Evolutionary conservation across 129 eudicot genomes (phyloP), one percentile per base, ranked within the genome.

Genomic region (Tagetes patula): DNA sequence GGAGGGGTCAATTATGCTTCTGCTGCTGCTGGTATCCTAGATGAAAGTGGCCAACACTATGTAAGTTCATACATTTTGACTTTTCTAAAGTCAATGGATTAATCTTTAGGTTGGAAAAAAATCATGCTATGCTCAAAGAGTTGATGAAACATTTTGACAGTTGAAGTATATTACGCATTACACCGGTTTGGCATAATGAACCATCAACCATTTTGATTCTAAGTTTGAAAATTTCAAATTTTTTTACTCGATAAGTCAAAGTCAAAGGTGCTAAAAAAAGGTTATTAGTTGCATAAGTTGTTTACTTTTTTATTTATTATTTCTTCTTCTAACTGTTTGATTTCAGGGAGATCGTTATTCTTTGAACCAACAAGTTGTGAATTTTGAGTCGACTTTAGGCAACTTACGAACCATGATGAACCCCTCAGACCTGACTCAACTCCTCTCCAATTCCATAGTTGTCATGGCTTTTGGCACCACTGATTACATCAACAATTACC

Each of bases 401-500:
- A 87, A 90, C 20, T 74, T 95, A 27, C 78, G 96, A 72, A 55
- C 39, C 45, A 79, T 85, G 87, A 83, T 88, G 91, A 67, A 81
- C 63, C 83, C 79, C 0, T 68, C 3, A 0, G 71, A 83, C 82
- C 77, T 95, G 20, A 83, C 68, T 60, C 76, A 61, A 4, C 78
- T 81, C 65, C 86, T 95, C 2, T 55, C 93, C 1, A 80, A 75
- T 46, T 82, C 99, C 41, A 76, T 90, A 46, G 93, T 85, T 8
- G 68, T 95, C 9, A 71, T 95, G 85, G 89, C 84, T 20, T 83
- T 95, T 10, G 99, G 99, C 1, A 95, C 94, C 84, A 95, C 86
- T 50, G 99, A 95, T 83, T 95, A 95, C 91, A 85, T 95, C 79
- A 95, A 90, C 85, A 95, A 95, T 75, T 95, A 95, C 72, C 96